A percentile compares a stretch with the other conserved stretches of the same genome.
phyloP scores from a whole-genome alignment of 192 early-diverging fungal genomes.

The Globomyces pollinis-pini region DNA sequence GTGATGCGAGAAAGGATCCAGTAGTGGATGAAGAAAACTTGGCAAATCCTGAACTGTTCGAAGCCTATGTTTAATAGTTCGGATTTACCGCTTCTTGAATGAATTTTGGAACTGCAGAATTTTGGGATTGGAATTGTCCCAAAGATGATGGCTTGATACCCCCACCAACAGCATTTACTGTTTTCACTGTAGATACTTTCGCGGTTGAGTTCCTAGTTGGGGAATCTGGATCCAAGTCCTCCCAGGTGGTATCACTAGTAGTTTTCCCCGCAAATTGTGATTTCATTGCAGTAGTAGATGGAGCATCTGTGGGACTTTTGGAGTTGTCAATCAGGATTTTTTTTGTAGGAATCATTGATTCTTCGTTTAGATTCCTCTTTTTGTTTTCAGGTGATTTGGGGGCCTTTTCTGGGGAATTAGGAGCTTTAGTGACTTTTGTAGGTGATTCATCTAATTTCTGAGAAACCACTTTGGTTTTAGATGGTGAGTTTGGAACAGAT shows the following conservation, averaged over 20 bases:
- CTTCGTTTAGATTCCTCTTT: background rate
- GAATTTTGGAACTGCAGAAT: background rate
- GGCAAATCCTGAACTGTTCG: background rate
- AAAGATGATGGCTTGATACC: background rate
- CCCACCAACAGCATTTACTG: background rate
- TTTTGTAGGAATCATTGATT: background rate
- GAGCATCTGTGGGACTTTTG: background rate
- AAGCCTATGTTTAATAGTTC: background rate
- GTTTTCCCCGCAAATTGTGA: background rate
- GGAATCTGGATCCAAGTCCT: background rate
- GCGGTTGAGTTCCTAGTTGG: background rate
- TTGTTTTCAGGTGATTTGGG: background rate
- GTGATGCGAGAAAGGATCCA: background rate
- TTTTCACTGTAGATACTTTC: background rate
- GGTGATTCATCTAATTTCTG: too few relatives aligned
- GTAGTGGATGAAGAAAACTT: background rate
- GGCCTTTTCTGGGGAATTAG: too few relatives aligned
- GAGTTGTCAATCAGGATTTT: background rate
- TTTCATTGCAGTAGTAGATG: background rate
- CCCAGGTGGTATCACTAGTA: background rate
- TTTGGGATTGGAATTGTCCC: background rate
- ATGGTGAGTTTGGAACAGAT: too few relatives aligned
- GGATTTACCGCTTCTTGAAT: too few relatives aligned
- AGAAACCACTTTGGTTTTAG: too few relatives aligned
- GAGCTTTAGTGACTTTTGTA: too few relatives aligned